Conservation (phyloP, 164 flowering plant genomes). For the Magnolia changhungtana region DNA sequence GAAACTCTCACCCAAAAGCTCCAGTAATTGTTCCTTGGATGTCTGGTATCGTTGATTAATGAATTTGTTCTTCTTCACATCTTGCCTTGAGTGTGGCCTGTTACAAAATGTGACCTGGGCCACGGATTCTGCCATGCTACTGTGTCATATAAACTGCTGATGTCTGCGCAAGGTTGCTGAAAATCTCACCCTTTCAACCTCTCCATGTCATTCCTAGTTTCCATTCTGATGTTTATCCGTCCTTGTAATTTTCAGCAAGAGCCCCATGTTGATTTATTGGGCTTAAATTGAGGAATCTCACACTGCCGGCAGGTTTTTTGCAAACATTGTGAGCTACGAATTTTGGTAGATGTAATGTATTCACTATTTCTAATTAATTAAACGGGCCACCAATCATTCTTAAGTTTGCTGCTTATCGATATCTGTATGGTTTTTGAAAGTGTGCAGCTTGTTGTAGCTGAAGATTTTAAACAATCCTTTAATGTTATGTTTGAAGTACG, state of each 20-base stretch:
- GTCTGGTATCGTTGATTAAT: slow-evolving; percentile 59
- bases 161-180: slow-evolving; percentile 4
- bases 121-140: background rate
- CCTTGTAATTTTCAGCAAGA: background rate
- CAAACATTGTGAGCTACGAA: background rate
- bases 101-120: background rate
- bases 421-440: background rate
- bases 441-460: too few relatives aligned
- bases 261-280: background rate
- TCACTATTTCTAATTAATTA: background rate
- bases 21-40: slow-evolving; percentile 90
- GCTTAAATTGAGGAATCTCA: background rate
- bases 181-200: background rate
- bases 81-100: slow-evolving; percentile 4
- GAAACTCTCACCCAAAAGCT: slow-evolving; percentile 69
- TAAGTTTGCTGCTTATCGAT: background rate
- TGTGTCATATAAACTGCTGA: slow-evolving; percentile 3
- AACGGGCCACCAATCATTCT: background rate
- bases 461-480: too few relatives aligned
- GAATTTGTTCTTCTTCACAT: slow-evolving; percentile 18
- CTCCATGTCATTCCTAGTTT: background rate
- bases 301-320: background rate
- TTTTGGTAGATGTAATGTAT: slow-evolving; percentile 11
- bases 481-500: too few relatives aligned
- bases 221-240: background rate